A percentile compares a stretch with the other conserved stretches of the same genome.
Conservation (phyloP, 257 asterid species). For the Solanum etuberosum region DNA sequence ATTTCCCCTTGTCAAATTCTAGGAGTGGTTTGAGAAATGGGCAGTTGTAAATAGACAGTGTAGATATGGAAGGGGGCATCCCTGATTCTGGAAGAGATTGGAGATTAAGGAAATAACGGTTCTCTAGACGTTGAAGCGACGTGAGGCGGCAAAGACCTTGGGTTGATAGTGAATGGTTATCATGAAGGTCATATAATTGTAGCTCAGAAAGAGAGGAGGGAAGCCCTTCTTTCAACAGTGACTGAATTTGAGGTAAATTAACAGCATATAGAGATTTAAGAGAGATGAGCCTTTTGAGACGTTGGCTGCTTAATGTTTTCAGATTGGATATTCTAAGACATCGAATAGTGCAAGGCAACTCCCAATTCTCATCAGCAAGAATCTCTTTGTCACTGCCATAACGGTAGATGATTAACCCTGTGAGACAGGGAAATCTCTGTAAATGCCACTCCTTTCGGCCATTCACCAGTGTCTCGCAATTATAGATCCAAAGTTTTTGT, state of each 20-base stretch:
- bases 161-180: not conserved
- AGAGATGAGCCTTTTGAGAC: not conserved
- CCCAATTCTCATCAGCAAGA: not conserved
- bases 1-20: not conserved
- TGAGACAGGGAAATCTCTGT: not conserved
- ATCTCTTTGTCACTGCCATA: not conserved
- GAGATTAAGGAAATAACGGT: accelerated
- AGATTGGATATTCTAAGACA: not conserved
- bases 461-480: not conserved
- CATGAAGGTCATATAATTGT: not conserved
- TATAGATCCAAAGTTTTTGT: not conserved
- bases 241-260: not conserved
- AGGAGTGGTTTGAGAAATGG: not conserved
- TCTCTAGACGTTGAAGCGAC: not conserved
- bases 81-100: not conserved
- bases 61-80: not conserved
- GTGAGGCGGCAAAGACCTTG: not conserved
- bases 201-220: not conserved
- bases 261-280: not conserved
- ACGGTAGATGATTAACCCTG: accelerated
- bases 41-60: accelerated
- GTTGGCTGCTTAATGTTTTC: not conserved
- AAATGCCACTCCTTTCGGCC: not conserved
- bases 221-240: not conserved
- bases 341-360: not conserved